Evolutionary conservation across 2,329 filamentous ascomycete genomes (phyloP), one percentile per base, ranked within the genome.

Genomic region (Xylariaceae sp.): DNA sequence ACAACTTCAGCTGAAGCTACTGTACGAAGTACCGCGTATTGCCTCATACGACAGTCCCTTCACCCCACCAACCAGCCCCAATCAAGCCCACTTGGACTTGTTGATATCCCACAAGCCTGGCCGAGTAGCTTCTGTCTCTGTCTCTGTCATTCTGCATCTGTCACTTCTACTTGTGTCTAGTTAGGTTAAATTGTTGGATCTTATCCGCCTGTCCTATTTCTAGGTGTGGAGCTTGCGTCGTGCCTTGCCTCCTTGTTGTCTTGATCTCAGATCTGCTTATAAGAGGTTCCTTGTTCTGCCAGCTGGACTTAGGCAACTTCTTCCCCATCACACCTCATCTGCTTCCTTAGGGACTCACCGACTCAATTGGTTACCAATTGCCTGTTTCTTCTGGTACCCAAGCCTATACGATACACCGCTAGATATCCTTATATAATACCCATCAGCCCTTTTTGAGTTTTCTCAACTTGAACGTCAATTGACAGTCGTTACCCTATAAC

Each of bases 141-240:
- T n/a, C n/a, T n/a, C n/a, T n/a, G n/a, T n/a, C n/a, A n/a, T n/a
- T n/a, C n/a, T n/a, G n/a, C n/a, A n/a, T n/a, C n/a, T n/a, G n/a
- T n/a, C n/a, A n/a, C n/a, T n/a, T n/a, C n/a, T n/a, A n/a, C n/a
- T n/a, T n/a, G n/a, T n/a, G n/a, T n/a, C n/a, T n/a, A n/a, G n/a
- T n/a, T n/a, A n/a, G n/a, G n/a, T n/a, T n/a, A n/a, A n/a, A n/a
- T n/a, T n/a, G n/a, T n/a, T n/a, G n/a, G n/a, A n/a, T n/a, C n/a
- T n/a, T n/a, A n/a, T n/a, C n/a, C n/a, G n/a, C n/a, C n/a, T 31
- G 27, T 35, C 30, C 36, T 43, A 43, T 48, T 44, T 34, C 36
- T 40, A 42, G 31, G 18, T 38, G 17, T 30, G 32, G 27, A 28
- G 17, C 27, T n/a, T n/a, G n/a, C n/a, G n/a, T n/a, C n/a, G n/a